Evolutionary conservation across 371 early-diverging fungal species (phyloP).

Genomic region (Mucor saturninus): DNA sequence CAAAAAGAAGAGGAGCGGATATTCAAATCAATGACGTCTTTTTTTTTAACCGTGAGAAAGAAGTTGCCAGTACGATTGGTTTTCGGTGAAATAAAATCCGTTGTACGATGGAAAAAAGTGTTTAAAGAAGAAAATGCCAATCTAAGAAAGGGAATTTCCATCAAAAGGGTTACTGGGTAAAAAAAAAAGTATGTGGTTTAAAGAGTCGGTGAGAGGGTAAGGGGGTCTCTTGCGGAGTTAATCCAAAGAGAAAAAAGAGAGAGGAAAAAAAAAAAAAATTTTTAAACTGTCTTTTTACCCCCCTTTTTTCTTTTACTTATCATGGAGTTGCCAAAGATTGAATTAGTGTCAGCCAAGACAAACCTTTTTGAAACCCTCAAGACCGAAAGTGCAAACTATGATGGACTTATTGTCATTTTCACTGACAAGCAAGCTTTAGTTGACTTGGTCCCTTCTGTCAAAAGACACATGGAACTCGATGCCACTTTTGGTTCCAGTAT

Average conservation of each 20-base stretch:
- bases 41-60: background rate
- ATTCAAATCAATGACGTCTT: background rate
- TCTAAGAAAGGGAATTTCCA: no score
- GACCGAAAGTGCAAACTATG: constrained; percentile 20
- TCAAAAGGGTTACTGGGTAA: no score
- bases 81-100: background rate
- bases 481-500: constrained; percentile 45
- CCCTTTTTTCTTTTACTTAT: constrained; percentile 8
- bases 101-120: background rate
- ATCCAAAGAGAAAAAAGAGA: no score
- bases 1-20: no score
- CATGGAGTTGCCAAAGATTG: constrained; percentile 25
- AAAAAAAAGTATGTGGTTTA: no score
- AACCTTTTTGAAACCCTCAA: constrained; percentile 1
- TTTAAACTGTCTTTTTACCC: background rate
- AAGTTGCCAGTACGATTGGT: no score
- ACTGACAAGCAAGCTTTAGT: constrained; percentile 38
- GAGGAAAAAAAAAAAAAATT: background rate
- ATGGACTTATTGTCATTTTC: constrained; percentile 48
- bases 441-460: constrained; percentile 27
- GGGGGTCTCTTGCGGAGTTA: no score
- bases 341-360: constrained; percentile 5
- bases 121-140: no score
- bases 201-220: no score
- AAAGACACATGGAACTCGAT: constrained; percentile 39